Base-by-base conservation (phyloP, 805 yeast genomes). In the Pichia scutulata region DNA sequence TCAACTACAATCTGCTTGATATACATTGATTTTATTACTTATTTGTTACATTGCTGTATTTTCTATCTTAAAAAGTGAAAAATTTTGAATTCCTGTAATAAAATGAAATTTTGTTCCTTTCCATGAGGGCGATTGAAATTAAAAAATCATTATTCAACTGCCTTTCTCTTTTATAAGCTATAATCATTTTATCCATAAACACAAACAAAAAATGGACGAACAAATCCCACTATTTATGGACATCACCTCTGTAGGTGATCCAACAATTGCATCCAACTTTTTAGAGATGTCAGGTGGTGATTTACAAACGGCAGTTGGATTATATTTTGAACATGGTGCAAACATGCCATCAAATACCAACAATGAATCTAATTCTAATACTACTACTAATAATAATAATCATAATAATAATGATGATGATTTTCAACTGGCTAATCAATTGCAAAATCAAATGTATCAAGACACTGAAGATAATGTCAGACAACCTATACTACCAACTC, bases 241-340 rank as follows among this genome's bases (percentile, higher is more conserved):
- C 40, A 82, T 93, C 48, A 89, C 98, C 0, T 86, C 88, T 22
- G 79, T 80, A 2, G 74, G 80, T 2, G 92, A 86, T 61, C 74
- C 77, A 1, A 74, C 73, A 6, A 69, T 77, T 13, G 98, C 98
- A 0, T 70, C 74, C 48, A 88, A 84, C 57, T 93, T 84, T 61
- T 65, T 93, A 21, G 89, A 84, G 24, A 81, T 92, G 70, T 76
- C 92, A 5, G 89, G 84, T 46, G 80, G 81, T 43, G 80, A 88
- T 63, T 63, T 92, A 33, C 96, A 90, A 51, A 77, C 81, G 21
- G 98, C 99, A 0, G 86, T 93, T 8, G 80, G 89, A 14, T 70
- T 93, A 42, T 93, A 70, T 66, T 83, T 86, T 68, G 98, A 93
- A 57, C 77, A 76, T 56, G 82, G 82, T 25, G 55, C 68, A 8